phyloP scores from a whole-genome alignment of 306 rosid species.

The Vachellia collinsii region DNA sequence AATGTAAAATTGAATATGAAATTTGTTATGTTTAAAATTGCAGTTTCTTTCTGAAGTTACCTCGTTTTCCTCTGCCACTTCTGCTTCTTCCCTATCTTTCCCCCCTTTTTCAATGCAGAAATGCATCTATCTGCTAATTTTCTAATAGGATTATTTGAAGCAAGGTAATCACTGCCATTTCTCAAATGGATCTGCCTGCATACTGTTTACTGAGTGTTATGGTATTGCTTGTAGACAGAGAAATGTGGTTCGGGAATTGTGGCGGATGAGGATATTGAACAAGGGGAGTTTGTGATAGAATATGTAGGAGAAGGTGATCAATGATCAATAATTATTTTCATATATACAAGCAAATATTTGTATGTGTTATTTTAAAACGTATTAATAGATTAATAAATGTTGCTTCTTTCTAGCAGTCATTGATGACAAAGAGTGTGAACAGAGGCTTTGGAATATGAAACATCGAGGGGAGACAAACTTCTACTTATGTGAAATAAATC shows the following conservation, averaged over 20 bases:
- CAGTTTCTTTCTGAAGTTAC: neutral
- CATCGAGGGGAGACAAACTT: slow-evolving; percentile 94
- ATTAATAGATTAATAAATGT: slow-evolving; percentile 36
- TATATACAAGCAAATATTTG: neutral
- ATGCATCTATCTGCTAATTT: neutral
- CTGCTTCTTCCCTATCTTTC: neutral
- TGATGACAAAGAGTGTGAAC: slow-evolving; percentile 92
- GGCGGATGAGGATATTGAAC: slow-evolving; percentile 86
- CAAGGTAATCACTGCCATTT: slow-evolving; percentile 3
- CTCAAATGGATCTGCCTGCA: slow-evolving; percentile 9
- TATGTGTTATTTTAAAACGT: slow-evolving; percentile 16
- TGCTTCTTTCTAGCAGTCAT: slow-evolving; percentile 62
- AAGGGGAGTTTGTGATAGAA: slow-evolving; percentile 90
- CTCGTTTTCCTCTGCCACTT: neutral
- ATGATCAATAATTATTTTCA: slow-evolving; percentile 33
- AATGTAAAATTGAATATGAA: neutral
- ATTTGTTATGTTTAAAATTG: neutral
- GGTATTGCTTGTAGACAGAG: slow-evolving; percentile 73
- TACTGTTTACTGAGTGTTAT: slow-evolving; percentile 29
- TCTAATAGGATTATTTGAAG: slow-evolving; percentile 11
- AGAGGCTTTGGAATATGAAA: slow-evolving; percentile 97
- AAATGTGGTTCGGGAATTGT: slow-evolving; percentile 95
- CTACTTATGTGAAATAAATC: slow-evolving; percentile 91
- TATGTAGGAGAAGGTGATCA: slow-evolving; percentile 89
- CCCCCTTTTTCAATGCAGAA: neutral